phyloP scores from a whole-genome alignment of 164 flowering plant genomes.

The Nymphaea colorata region DNA sequence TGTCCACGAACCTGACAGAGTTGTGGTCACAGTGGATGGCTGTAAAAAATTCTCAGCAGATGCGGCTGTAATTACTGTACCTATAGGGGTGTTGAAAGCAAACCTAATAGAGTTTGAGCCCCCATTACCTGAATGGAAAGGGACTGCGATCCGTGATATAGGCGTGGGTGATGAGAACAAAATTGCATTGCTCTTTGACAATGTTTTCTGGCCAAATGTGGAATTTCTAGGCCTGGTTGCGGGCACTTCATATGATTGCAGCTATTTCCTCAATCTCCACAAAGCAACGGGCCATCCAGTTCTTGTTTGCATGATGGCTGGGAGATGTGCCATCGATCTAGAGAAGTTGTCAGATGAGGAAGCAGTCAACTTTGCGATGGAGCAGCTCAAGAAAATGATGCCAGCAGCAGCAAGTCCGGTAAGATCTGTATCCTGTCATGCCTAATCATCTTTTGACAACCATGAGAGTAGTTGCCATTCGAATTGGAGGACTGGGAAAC shows the following conservation, averaged over 20 bases:
- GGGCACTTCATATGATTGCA: slow-evolving; percentile 66
- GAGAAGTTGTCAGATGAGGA: slow-evolving; percentile 67
- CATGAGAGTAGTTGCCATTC: too few species aligned
- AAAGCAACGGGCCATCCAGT: slow-evolving; percentile 88
- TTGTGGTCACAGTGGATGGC: slow-evolving; percentile 48
- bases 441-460: background rate
- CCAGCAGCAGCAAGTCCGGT: slow-evolving; percentile 75
- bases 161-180: slow-evolving; percentile 89
- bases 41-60: slow-evolving; percentile 60
- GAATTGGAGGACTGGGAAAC: too few species aligned
- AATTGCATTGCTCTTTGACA: slow-evolving; percentile 62
- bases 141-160: slow-evolving; percentile 61
- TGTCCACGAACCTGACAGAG: slow-evolving; percentile 35
- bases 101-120: slow-evolving; percentile 73
- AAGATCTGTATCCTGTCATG: slow-evolving; percentile 13
- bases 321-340: slow-evolving; percentile 71
- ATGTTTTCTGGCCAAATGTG: slow-evolving; percentile 83
- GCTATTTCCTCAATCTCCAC: slow-evolving; percentile 92
- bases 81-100: slow-evolving; percentile 77
- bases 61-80: slow-evolving; percentile 80
- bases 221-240: slow-evolving; percentile 77
- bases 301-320: slow-evolving; percentile 92
- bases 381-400: slow-evolving; percentile 76
- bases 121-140: slow-evolving; percentile 72
- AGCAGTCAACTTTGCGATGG: slow-evolving; percentile 62